phyloP scores from a whole-genome alignment of 768 basidiomycete species.

The Clathrus columnatus region DNA sequence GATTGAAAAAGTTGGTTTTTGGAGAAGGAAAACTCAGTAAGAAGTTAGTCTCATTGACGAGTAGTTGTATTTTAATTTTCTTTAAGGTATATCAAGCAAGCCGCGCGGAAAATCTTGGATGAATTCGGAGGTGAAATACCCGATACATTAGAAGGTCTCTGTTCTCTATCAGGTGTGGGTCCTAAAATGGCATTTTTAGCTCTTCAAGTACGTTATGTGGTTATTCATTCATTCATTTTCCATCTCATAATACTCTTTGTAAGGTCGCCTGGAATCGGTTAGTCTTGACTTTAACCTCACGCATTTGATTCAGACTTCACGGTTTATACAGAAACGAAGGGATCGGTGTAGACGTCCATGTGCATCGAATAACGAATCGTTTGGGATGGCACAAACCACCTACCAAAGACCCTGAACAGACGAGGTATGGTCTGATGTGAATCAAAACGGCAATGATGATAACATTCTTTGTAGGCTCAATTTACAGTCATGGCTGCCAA shows the following conservation, averaged over 20 bases:
- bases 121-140: conserved; percentile 81
- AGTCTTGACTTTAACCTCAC: conserved; percentile 17
- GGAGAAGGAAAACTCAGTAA: conserved; percentile 78
- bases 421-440: conserved; percentile 42
- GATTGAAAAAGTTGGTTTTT: conserved; percentile 88
- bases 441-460: not conserved
- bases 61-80: not conserved
- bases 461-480: conserved; percentile 44
- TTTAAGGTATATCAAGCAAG: conserved; percentile 61
- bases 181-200: conserved; percentile 94
- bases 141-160: conserved; percentile 79
- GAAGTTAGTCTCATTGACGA: conserved; percentile 20
- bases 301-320: not conserved
- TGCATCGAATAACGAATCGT: conserved; percentile 90
- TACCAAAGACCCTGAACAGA: conserved; percentile 83
- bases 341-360: conserved; percentile 94
- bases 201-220: conserved; percentile 36
- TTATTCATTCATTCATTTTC: not conserved
- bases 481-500: conserved; percentile 77
- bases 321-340: conserved; percentile 58
- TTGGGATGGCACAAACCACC: conserved; percentile 85
- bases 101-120: conserved; percentile 59
- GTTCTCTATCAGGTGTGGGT: conserved; percentile 83
- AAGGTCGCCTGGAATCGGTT: conserved; percentile 72
- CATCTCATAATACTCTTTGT: not conserved